Evolutionary conservation across 306 rosid genomes (phyloP), one percentile per base, ranked within the genome.

Genomic region (Vachellia collinsii): DNA sequence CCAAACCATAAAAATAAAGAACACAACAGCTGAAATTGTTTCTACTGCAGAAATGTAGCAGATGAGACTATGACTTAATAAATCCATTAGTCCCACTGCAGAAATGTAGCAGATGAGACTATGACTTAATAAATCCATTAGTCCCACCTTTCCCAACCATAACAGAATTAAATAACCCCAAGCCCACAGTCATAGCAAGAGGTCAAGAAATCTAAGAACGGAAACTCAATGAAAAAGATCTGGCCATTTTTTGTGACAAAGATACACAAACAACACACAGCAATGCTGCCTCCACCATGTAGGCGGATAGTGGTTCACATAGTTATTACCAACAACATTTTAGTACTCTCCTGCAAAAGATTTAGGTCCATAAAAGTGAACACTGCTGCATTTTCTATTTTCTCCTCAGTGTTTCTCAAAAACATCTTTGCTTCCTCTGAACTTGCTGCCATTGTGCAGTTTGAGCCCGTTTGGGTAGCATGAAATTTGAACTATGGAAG

Each of bases 41-140:
- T 42, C 25, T 44, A 76, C 48, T 36, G 78, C 59, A n/a, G 3
- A 85, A n/a, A 39, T 51, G 5, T 42, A 51, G 74, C 34, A 63
- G 36, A 74, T 54, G 54, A 67, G 43, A 63, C 11, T 5, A 29
- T 36, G 62, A 69, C 46, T 79, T 29, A 29, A 43, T 41, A 16
- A 47, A 58, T 72, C 69, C 22, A 14, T 54, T 16, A 3, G 1
- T 70, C 8, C 42, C 2, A 29, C 34, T 29, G 34, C 34, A 29
- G 34, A 85, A n/a, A 39, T 51, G 5, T 42, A 51, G 74, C 34
- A 63, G 36, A 74, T 54, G 54, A 67, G 43, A 63, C 11, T 5
- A 29, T 36, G 62, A 69, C 46, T 79, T 7, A 29, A 34, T 41
- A 16, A 47, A 58, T 72, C 69, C 22, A 14, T 54, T 16, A 3